Conservation (phyloP, 805 yeast genomes). For the Lipomyces lipofer region DNA sequence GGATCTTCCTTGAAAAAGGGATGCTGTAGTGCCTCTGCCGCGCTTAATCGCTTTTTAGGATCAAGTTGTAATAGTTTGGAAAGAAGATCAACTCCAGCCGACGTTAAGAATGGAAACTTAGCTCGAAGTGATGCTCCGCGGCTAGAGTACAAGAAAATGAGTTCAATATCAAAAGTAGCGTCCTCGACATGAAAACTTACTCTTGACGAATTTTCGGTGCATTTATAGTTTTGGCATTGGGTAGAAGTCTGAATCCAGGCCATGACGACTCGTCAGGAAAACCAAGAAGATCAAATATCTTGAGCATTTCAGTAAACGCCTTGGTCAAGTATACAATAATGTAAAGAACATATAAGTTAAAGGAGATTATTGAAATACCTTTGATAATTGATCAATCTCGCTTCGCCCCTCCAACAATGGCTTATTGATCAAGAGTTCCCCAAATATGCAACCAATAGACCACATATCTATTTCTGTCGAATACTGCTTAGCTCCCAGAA, state of each 20-base stretch:
- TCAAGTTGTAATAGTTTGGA: slow-evolving; percentile 45
- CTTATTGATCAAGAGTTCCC: slow-evolving; percentile 47
- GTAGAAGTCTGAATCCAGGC: slow-evolving; percentile 30
- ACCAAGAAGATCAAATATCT: slow-evolving; percentile 49
- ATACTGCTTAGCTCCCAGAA: slow-evolving; percentile 47
- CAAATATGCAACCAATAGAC: slow-evolving; percentile 63
- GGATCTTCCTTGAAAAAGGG: slow-evolving; percentile 48
- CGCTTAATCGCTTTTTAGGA: slow-evolving; percentile 48
- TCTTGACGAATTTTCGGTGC: slow-evolving; percentile 37
- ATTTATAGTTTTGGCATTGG: slow-evolving; percentile 44
- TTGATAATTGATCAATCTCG: slow-evolving; percentile 48
- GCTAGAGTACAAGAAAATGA: neutral
- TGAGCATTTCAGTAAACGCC: slow-evolving; percentile 29
- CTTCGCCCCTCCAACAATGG: slow-evolving; percentile 51
- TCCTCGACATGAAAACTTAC: slow-evolving; percentile 29
- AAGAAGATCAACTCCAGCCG: slow-evolving; percentile 40
- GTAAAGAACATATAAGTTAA: neutral
- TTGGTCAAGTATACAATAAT: neutral
- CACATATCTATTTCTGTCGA: slow-evolving; percentile 49
- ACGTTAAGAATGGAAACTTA: slow-evolving; percentile 26
- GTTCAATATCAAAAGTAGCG: neutral
- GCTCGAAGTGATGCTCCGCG: slow-evolving; percentile 9
- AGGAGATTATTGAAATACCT: slow-evolving; percentile 4
- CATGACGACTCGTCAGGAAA: slow-evolving; percentile 41
- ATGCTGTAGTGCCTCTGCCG: slow-evolving; percentile 49